Percentiles rank a stretch among this genome's conserved stretches.
These are phyloP conservation scores for Naematelia encephala DNA, from an alignment of 768 basidiomycete genomes.

Conservation along the genomic window DNA sequence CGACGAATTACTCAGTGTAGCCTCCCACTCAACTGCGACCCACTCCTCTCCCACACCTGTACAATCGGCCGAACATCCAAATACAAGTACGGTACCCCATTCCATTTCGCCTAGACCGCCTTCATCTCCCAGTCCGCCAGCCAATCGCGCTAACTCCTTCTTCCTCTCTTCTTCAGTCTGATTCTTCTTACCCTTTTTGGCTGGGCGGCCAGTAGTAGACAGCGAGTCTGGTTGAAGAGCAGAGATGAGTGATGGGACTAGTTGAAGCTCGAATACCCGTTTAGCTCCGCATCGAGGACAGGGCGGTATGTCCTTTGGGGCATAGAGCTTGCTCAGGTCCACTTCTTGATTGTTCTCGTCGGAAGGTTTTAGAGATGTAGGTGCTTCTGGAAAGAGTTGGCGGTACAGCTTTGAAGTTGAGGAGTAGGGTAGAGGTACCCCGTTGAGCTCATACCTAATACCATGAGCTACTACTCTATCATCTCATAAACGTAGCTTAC, in stretches of 20 bases:
- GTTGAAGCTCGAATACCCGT: slow-evolving; percentile 84
- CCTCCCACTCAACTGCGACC: slow-evolving; percentile 50
- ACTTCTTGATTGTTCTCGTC: slow-evolving; percentile 35
- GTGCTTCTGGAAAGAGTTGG: slow-evolving; percentile 65
- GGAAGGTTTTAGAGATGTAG: slow-evolving; percentile 22
- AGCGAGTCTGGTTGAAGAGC: slow-evolving; percentile 55
- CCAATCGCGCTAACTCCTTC: slow-evolving; percentile 59
- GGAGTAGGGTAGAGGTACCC: slow-evolving; percentile 80
- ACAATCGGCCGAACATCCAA: slow-evolving; percentile 81
- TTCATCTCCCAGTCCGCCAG: slow-evolving; percentile 48
- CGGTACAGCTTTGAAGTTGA: slow-evolving; percentile 66
- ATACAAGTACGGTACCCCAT: slow-evolving; percentile 89
- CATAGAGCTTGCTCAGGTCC: slow-evolving; percentile 53
- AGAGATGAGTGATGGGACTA: slow-evolving; percentile 91
- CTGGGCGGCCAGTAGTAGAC: slow-evolving; percentile 31
- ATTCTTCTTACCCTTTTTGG: slow-evolving; percentile 28
- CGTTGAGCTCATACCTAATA: slow-evolving; percentile 78
- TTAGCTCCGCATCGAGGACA: slow-evolving; percentile 67
- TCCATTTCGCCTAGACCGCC: slow-evolving; percentile 69
- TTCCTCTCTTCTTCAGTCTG: slow-evolving; percentile 68
- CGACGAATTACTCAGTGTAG: not conserved
- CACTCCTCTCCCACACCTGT: slow-evolving; percentile 46
- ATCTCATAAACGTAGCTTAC: slow-evolving; percentile 56
- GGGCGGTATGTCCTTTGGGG: slow-evolving; percentile 57
- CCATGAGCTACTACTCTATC: not conserved